phyloP scores from a whole-genome alignment of 768 basidiomycete species.

The Termitomyces sp. region DNA sequence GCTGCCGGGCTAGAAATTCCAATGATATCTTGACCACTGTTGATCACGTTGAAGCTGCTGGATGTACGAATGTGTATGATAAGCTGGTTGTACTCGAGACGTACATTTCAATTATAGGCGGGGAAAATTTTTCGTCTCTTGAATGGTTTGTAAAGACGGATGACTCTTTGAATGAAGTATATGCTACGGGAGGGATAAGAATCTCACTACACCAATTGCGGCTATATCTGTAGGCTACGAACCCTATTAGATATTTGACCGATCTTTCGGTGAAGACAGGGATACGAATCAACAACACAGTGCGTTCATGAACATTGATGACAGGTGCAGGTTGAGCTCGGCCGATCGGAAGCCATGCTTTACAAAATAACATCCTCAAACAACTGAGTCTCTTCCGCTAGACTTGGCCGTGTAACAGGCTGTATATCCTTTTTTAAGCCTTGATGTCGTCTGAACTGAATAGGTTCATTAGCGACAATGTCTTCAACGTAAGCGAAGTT shows the following conservation, averaged over 20 bases:
- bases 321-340: too few species aligned
- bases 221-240: too few species aligned
- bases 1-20: constrained; percentile 57
- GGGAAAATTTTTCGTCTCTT: too few species aligned
- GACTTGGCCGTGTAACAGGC: too few species aligned
- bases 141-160: too few species aligned
- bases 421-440: background rate
- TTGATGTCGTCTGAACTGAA: constrained; percentile 63
- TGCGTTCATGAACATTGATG: too few species aligned
- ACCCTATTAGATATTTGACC: too few species aligned
- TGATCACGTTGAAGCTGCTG: background rate
- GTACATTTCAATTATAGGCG: background rate
- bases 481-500: constrained; percentile 53
- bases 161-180: too few species aligned
- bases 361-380: constrained; percentile 2
- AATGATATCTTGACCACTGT: background rate
- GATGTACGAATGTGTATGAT: background rate
- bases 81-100: background rate
- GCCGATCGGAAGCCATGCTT: background rate
- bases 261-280: too few species aligned
- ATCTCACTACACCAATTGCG: too few species aligned
- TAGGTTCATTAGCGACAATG: constrained; percentile 77
- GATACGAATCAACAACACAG: too few species aligned
- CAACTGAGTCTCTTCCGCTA: background rate
- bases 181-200: too few species aligned